Conservation (phyloP, 768 basidiomycete genomes). For the Jaapia argillacea region DNA sequence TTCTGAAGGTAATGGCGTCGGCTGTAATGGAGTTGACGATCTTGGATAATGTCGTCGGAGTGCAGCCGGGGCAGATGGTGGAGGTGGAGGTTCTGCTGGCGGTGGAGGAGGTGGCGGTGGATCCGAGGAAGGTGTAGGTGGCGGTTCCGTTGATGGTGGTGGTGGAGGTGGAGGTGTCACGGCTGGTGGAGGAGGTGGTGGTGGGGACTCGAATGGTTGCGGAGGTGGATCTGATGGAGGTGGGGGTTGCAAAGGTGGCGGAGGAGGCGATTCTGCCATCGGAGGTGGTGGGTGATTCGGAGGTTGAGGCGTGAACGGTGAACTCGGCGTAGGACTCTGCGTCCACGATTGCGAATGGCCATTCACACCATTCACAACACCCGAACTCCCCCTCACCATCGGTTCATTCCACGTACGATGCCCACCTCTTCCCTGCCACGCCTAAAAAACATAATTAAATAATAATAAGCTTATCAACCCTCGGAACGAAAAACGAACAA, state of each 20-base stretch:
- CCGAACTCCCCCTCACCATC: neutral
- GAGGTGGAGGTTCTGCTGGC: conserved; percentile 15
- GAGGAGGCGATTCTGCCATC: conserved; percentile 6
- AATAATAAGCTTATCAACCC: too few relatives aligned
- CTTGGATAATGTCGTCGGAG: conserved; percentile 10
- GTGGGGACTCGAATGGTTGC: conserved; percentile 17
- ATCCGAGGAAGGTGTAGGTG: conserved; percentile 20
- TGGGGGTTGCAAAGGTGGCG: conserved; percentile 11
- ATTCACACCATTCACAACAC: conserved; percentile 7
- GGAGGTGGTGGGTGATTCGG: conserved; percentile 19
- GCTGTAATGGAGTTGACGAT: neutral
- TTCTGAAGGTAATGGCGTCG: neutral
- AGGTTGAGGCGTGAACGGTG: conserved; percentile 27
- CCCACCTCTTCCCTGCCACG: neutral
- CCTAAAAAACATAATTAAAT: conserved; percentile 2
- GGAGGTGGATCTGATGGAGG: conserved; percentile 17
- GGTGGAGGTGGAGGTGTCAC: conserved; percentile 16
- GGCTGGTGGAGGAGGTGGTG: conserved; percentile 20
- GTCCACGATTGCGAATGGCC: conserved; percentile 16
- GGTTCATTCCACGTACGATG: neutral
- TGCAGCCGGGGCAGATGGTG: conserved; percentile 15
- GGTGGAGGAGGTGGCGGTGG: conserved; percentile 18
- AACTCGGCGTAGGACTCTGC: conserved; percentile 26
- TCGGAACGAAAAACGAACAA: too few relatives aligned
- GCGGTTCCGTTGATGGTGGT: conserved; percentile 16